Percentiles rank a stretch among this genome's conserved stretches.
These are phyloP conservation scores for Aspergillus spinulosporus DNA, from an alignment of 2,329 filamentous ascomycete species.

Conservation along the genomic window DNA sequence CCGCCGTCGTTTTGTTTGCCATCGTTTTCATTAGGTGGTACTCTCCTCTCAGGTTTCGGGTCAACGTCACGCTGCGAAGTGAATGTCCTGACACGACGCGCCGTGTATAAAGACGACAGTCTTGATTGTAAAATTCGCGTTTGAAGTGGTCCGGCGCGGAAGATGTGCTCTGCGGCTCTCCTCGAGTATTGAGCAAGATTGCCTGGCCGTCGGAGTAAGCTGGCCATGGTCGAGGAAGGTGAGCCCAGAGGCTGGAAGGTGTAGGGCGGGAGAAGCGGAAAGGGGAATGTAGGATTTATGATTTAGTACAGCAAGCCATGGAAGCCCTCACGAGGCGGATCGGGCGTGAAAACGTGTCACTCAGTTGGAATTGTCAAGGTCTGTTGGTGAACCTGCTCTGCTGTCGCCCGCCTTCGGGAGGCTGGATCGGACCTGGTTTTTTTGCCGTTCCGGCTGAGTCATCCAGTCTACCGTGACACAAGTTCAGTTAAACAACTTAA, in stretches of 20 bases:
- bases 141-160: slow-evolving; percentile 50
- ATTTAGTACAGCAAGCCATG: slow-evolving; percentile 31
- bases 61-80: slow-evolving; percentile 47
- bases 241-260: slow-evolving; percentile 31
- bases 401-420: slow-evolving; percentile 14
- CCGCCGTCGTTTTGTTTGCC: slow-evolving; percentile 47
- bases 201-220: slow-evolving; percentile 65
- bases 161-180: slow-evolving; percentile 55
- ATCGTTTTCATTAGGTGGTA: slow-evolving; percentile 27
- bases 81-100: slow-evolving; percentile 41
- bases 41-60: slow-evolving; percentile 46
- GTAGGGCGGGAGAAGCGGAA: slow-evolving; percentile 25
- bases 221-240: slow-evolving; percentile 59
- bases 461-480: slow-evolving; percentile 17
- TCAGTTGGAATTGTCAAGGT: slow-evolving; percentile 17
- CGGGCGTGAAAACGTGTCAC: slow-evolving; percentile 17
- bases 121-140: slow-evolving; percentile 41
- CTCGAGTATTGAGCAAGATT: slow-evolving; percentile 64
- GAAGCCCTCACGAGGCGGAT: slow-evolving; percentile 18
- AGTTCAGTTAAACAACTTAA: no score
- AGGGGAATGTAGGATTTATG: slow-evolving; percentile 20
- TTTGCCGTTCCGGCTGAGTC: slow-evolving; percentile 38
- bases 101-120: slow-evolving; percentile 39
- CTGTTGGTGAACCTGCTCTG: slow-evolving; percentile 25
- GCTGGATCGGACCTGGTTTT: slow-evolving; percentile 29